Conservation (phyloP, 768 basidiomycete species). For the Leccinum olivaceopallidum region DNA sequence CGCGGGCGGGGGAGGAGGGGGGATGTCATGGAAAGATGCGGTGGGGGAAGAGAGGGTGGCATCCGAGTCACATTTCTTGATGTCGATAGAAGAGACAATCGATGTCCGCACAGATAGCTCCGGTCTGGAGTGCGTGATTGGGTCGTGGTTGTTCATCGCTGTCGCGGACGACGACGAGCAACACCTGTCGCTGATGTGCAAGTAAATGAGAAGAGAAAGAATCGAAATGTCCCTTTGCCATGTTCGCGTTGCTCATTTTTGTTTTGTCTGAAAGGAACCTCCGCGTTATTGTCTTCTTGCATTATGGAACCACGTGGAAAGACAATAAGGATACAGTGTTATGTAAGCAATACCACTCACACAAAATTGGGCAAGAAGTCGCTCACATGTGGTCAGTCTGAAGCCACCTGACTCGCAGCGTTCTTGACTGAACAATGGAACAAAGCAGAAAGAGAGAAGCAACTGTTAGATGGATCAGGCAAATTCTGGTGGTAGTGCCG, state of each 20-base stretch:
- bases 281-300: constrained; percentile 21
- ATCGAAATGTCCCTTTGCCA: constrained; percentile 4
- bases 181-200: too few species aligned
- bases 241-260: constrained; percentile 20
- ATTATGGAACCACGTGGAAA: constrained; percentile 11
- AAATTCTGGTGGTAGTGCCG: too few species aligned
- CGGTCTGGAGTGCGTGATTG: constrained; percentile 6
- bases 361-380: constrained; percentile 21
- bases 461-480: too few species aligned
- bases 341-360: constrained; percentile 15
- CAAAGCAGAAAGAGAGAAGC: neutral
- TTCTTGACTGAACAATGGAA: neutral
- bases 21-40: too few species aligned
- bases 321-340: constrained; percentile 25
- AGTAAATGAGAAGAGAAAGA: constrained; percentile 8
- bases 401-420: neutral
- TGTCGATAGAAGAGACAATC: constrained; percentile 20
- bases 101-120: constrained; percentile 5
- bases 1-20: too few species aligned
- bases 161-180: constrained; percentile 14
- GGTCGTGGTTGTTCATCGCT: constrained; percentile 35
- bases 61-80: constrained; percentile 9
- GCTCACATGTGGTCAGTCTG: neutral
- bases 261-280: constrained; percentile 15
- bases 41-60: too few species aligned